These are phyloP conservation scores for Fusarium sp. DNA, from an alignment of 2,329 filamentous ascomycete genomes.

Conservation along the genomic window DNA sequence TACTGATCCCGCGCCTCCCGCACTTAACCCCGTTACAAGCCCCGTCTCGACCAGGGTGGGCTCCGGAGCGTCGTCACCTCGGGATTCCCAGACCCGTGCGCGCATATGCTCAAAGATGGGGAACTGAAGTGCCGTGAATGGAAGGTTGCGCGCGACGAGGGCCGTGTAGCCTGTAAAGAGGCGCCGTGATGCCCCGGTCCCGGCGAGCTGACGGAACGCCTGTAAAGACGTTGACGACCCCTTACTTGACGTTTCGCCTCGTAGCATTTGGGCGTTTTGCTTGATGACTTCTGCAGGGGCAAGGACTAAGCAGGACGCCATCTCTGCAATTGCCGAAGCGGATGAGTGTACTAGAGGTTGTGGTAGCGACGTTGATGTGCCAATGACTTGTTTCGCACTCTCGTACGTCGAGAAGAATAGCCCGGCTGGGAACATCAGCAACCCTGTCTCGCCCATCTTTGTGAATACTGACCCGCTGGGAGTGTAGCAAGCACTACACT, in stretches of 20 bases:
- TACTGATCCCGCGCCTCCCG: constrained; percentile 78
- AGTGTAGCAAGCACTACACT: constrained; percentile 87
- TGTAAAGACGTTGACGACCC: constrained; percentile 58
- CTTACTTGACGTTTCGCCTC: constrained; percentile 30
- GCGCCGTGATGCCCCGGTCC: constrained; percentile 68
- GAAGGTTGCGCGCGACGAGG: constrained; percentile 83
- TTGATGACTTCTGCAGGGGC: constrained; percentile 93
- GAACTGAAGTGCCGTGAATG: constrained; percentile 90
- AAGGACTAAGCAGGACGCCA: constrained; percentile 86
- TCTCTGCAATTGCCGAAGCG: constrained; percentile 82
- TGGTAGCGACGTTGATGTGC: constrained; percentile 67
- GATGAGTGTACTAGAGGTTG: constrained; percentile 77
- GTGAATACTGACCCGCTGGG: constrained; percentile 74
- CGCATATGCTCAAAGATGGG: constrained; percentile 84
- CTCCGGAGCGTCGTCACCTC: constrained; percentile 41
- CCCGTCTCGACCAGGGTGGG: constrained; percentile 72
- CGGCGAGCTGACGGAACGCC: constrained; percentile 62
- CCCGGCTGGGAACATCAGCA: constrained; percentile 66
- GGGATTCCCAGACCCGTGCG: constrained; percentile 59
- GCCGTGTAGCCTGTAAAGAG: constrained; percentile 81
- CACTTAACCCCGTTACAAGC: constrained; percentile 77
- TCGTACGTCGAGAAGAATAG: constrained; percentile 94
- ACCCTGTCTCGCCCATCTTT: background rate
- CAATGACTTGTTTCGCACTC: constrained; percentile 74
- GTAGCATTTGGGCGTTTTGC: constrained; percentile 91